Percentiles rank a stretch among this genome's conserved stretches.
phyloP scores from a whole-genome alignment of 2,329 filamentous ascomycete species.

The Emergomyces pasteurianus region DNA sequence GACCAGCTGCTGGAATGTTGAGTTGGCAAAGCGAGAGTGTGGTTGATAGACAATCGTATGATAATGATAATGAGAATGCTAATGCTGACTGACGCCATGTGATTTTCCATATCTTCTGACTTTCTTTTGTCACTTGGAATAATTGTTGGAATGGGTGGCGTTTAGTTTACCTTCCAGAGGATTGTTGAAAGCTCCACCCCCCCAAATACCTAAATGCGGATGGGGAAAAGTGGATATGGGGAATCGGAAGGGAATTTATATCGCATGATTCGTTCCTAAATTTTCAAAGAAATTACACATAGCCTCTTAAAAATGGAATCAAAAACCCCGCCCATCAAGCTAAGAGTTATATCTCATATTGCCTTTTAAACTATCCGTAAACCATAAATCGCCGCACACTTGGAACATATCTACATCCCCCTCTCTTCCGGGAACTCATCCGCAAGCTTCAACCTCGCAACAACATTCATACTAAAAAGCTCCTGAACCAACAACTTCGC shows the following conservation, averaged over 20 bases:
- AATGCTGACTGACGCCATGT: not conserved
- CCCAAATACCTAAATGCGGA: not conserved
- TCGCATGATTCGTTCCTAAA: not conserved
- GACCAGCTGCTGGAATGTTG: not conserved
- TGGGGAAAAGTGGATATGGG: not conserved
- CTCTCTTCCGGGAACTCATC: conserved; percentile 68
- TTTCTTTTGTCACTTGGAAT: not conserved
- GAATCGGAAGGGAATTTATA: not conserved
- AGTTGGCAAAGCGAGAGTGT: not conserved
- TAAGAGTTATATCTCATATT: not conserved
- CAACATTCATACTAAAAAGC: conserved; percentile 97
- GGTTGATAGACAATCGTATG: not conserved
- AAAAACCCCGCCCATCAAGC: not conserved
- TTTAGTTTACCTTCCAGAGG: not conserved
- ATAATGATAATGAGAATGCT: not conserved
- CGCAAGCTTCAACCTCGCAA: conserved; percentile 75
- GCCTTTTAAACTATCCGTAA: not conserved
- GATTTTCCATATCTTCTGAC: not conserved
- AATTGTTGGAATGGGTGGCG: not conserved
- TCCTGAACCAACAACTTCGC: conserved; percentile 95
- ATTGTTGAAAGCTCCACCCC: not conserved
- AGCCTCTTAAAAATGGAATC: not conserved
- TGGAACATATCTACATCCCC: conserved; percentile 17
- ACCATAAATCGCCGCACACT: not conserved
- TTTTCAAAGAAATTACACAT: not conserved